Conservation (phyloP, 768 basidiomycete genomes). For the Lanmaoa rubissima region DNA sequence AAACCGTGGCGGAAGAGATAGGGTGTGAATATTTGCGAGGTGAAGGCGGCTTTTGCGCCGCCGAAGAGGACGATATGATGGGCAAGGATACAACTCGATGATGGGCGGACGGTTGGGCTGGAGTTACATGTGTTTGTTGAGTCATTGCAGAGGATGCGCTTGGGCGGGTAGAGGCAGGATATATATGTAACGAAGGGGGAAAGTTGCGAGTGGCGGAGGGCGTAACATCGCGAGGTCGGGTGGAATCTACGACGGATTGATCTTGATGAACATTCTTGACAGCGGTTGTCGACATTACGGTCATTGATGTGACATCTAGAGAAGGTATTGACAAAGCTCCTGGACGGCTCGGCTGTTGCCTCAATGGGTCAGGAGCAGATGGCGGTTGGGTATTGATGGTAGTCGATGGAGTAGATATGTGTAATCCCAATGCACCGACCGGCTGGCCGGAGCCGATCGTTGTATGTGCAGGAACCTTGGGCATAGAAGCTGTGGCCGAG, state of each 20-base stretch:
- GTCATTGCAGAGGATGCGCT: constrained; percentile 16
- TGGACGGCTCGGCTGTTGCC: constrained; percentile 21
- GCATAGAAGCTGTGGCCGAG: constrained; percentile 2
- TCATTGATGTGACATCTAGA: constrained; percentile 10
- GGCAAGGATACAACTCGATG: constrained; percentile 40
- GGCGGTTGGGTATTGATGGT: constrained; percentile 9
- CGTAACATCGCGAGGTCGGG: constrained; percentile 21
- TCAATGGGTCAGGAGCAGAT: constrained; percentile 16
- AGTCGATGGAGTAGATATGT: constrained; percentile 5
- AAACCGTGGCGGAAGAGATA: constrained; percentile 21
- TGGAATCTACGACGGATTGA: constrained; percentile 19
- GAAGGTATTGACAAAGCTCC: constrained; percentile 14
- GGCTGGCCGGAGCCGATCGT: constrained; percentile 3
- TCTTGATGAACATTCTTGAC: constrained; percentile 24
- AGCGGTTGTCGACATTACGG: constrained; percentile 11
- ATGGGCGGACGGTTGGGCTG: constrained; percentile 29
- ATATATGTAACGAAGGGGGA: constrained; percentile 21
- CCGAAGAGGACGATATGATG: constrained; percentile 14
- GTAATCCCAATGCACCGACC: constrained; percentile 6
- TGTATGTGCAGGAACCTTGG: constrained; percentile 7
- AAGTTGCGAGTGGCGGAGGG: constrained; percentile 19
- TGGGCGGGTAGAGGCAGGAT: constrained; percentile 25
- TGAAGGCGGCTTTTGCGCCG: constrained; percentile 24
- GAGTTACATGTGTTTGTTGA: constrained; percentile 22
- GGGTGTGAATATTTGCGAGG: constrained; percentile 32